Base-by-base conservation (phyloP, 192 early-diverging fungal species). In the Mortierella hygrophila region DNA sequence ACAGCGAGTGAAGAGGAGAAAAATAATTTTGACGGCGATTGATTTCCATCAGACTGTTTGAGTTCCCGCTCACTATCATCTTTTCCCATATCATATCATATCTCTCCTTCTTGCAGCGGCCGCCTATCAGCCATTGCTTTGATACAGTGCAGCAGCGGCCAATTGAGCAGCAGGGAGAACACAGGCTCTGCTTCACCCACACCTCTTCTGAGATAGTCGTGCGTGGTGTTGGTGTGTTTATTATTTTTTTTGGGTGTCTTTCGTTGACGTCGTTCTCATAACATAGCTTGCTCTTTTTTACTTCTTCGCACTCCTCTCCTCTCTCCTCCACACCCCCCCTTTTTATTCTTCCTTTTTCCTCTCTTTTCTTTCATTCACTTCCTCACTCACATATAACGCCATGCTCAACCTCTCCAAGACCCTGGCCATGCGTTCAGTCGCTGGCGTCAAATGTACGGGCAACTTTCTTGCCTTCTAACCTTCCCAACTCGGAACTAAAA, bases 361-460 rank as follows among this genome's bases (percentile, higher is more conserved):
- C 26, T 32, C 21, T 54, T 63, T 44, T 60, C 75, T 18, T 65
- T 11, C 47, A 42, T 49, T 44, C 60, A 11, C 42, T 32, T 47
- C 41, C 21, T 52, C 74, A 20, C 20, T 55, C 44, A 46, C 40
- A 44, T 4, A 40, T 5, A 13, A 26, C 75, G 57, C 68, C 78
- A 86, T 86, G 83, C 79, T 86, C 63, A 80, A 60, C 75, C 75
- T 86, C 70, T 74, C 83, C 77, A 86, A 80, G 83, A 80, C 83
- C 26, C 32, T 86, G 75, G 83, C 83, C 83, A 73, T 77, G 83
- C 83, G 83, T 79, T 86, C 83, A 57, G 74, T 80, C 78, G 83
- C 83, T 57, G 79, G 83, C 70, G 79, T 77, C 60, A 86, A 86
- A 86, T 80, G 83, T 86, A 86, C 60, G 60, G 60, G 60, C 60